These are phyloP conservation scores for Begonia peltatifolia DNA, from an alignment of 306 rosid species.

Conservation along the genomic window DNA sequence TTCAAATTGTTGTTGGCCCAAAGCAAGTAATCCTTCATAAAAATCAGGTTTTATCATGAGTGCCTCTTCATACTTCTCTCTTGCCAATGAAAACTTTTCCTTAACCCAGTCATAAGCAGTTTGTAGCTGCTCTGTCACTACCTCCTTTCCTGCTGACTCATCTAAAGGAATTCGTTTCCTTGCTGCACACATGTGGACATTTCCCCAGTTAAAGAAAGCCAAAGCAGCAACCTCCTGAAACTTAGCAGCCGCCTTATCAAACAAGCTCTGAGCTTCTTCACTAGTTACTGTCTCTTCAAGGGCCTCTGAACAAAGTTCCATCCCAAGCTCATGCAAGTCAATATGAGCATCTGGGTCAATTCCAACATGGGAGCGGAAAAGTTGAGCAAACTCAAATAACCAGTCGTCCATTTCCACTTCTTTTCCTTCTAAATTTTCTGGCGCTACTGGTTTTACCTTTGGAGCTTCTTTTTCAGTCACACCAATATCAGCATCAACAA, in stretches of 20 bases:
- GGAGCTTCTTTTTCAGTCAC: slow-evolving; percentile 43
- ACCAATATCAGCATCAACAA: slow-evolving; percentile 35
- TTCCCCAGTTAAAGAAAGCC: slow-evolving; percentile 97
- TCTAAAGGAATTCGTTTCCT: slow-evolving; percentile 88
- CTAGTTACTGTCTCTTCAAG: slow-evolving; percentile 93
- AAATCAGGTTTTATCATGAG: slow-evolving; percentile 82
- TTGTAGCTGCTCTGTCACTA: slow-evolving; percentile 66
- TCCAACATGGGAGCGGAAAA: slow-evolving; percentile 90
- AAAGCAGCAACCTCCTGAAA: slow-evolving; percentile 98
- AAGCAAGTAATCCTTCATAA: slow-evolving; percentile 82
- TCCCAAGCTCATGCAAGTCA: slow-evolving; percentile 94
- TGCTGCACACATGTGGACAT: slow-evolving; percentile 95
- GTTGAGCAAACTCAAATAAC: slow-evolving; percentile 96
- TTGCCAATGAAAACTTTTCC: slow-evolving; percentile 82
- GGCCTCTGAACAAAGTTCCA: slow-evolving; percentile 98
- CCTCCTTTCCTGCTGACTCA: slow-evolving; percentile 67
- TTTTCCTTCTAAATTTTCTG: slow-evolving; percentile 65
- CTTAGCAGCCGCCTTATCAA: slow-evolving; percentile 88
- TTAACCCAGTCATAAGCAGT: slow-evolving; percentile 92
- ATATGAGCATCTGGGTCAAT: slow-evolving; percentile 93
- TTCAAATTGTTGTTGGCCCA: slow-evolving; percentile 94
- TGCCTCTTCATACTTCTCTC: slow-evolving; percentile 82
- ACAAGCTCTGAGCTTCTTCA: slow-evolving; percentile 86
- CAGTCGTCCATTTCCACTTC: slow-evolving; percentile 98
- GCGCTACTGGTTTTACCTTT: slow-evolving; percentile 41